Conservation (phyloP, 2,329 filamentous ascomycete species). For the Xylaria sp. region DNA sequence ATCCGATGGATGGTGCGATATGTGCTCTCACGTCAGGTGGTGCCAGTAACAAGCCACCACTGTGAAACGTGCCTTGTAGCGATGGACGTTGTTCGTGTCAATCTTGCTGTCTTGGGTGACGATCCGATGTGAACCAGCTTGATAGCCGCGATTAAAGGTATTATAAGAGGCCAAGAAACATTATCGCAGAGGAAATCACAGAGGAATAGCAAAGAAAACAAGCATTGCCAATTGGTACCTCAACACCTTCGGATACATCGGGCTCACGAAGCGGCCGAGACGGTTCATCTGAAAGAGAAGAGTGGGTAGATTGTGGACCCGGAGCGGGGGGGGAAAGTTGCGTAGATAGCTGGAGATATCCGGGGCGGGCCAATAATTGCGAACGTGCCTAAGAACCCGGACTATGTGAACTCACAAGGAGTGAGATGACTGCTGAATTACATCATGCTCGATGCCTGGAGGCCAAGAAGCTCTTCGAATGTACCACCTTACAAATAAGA, state of each 20-base stretch:
- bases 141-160: not conserved
- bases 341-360: not conserved
- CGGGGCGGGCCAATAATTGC: constrained; percentile 1
- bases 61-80: not conserved
- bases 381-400: not conserved
- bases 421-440: not conserved
- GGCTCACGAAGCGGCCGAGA: constrained; percentile 26
- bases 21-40: not conserved
- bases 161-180: not conserved
- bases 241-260: constrained; percentile 17
- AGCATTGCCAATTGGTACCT: not conserved
- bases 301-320: constrained; percentile 12
- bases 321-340: constrained; percentile 14
- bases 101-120: not conserved
- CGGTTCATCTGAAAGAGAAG: not conserved
- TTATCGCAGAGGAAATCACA: not conserved
- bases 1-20: constrained; percentile 9
- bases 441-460: not conserved
- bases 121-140: not conserved
- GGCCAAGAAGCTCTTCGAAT: not conserved
- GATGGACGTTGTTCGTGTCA: not conserved
- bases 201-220: not conserved
- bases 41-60: constrained; percentile 1
- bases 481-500: not conserved
- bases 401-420: not conserved